A percentile compares a stretch with the other conserved stretches of the same genome.
Evolutionary conservation across 225 moss, liverwort and hornwort genomes (phyloP).

Genomic region (Pseudoscleropodium purum): DNA sequence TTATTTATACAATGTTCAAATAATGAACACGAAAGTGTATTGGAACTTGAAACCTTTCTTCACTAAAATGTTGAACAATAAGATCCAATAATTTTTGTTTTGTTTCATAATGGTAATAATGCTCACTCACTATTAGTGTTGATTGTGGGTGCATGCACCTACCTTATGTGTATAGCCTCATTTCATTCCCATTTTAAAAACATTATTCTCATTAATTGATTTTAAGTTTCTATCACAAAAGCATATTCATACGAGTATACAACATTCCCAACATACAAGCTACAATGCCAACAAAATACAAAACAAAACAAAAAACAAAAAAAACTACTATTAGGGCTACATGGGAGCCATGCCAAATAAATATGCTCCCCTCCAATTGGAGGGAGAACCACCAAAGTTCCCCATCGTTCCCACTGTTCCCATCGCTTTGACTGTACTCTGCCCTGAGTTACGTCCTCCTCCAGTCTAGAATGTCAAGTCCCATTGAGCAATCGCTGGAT

Average conservation of each 20-base stretch:
- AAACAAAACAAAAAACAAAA: too few species aligned
- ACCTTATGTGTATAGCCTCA: background rate
- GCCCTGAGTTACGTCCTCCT: background rate
- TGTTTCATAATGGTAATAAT: too few species aligned
- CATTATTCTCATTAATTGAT: background rate
- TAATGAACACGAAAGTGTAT: background rate
- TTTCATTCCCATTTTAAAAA: background rate
- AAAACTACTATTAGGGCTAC: too few species aligned
- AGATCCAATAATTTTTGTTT: accelerated
- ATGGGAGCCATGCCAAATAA: too few species aligned
- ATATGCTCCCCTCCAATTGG: too few species aligned
- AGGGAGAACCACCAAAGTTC: too few species aligned
- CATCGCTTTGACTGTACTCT: too few species aligned
- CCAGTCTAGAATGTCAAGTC: background rate
- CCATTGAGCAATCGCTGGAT: background rate
- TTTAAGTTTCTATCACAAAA: background rate
- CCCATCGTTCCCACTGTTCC: too few species aligned
- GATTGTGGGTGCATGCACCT: background rate
- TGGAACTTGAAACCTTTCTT: background rate
- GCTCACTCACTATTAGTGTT: accelerated
- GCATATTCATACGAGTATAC: background rate
- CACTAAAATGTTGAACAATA: background rate
- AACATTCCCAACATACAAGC: background rate
- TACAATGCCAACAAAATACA: background rate
- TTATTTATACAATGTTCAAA: background rate